Evolutionary conservation across 2,329 filamentous ascomycete genomes (phyloP), one percentile per base, ranked within the genome.

Genomic region (Botrytis galanthina): DNA sequence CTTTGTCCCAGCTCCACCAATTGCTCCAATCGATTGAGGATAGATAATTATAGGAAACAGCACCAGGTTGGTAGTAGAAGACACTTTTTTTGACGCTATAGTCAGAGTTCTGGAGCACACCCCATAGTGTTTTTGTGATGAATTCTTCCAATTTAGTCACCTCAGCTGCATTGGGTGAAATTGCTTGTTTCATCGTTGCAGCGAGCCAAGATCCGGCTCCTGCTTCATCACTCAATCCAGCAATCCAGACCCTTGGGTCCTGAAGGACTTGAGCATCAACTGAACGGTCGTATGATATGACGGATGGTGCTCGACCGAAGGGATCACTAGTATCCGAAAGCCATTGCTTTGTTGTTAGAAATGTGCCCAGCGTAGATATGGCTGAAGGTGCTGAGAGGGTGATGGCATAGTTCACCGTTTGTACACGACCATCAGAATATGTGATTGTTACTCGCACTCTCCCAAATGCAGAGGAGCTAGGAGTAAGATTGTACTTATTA

Each of bases 211-310:
- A 85, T 1, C 87, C 87, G 0, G 86, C 86, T 1, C 88, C 88
- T 0, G 83, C 88, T 80, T 90, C 88, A 73, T 90, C 88, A 72
- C 87, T 89, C 0, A 90, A 82, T 0, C 88, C 88, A 0, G 88
- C 84, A 7, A 90, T 85, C 88, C 88, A 90, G 10, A 85, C 87
- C 1, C 88, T 84, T 1, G 82, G 73, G 48, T 87, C 85, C 69
- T 86, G 85, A 44, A 81, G 79, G 4, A 87, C 84, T 37, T 83
- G 82, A 12, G 81, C 75, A 9, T 80, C 78, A 4, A 76, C 84
- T 80, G 84, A 87, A 78, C 81, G 85, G 76, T 90, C 87, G 75
- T 89, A 90, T 0, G 85, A 85, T 80, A 90, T 86, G 73, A 89
- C 83, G 0, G 88, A 89, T 0, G 87, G 85, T 0, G 85, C 83